These are phyloP conservation scores for Hypseocharis bilobata DNA, from an alignment of 441 rosid genomes.

Conservation along the genomic window DNA sequence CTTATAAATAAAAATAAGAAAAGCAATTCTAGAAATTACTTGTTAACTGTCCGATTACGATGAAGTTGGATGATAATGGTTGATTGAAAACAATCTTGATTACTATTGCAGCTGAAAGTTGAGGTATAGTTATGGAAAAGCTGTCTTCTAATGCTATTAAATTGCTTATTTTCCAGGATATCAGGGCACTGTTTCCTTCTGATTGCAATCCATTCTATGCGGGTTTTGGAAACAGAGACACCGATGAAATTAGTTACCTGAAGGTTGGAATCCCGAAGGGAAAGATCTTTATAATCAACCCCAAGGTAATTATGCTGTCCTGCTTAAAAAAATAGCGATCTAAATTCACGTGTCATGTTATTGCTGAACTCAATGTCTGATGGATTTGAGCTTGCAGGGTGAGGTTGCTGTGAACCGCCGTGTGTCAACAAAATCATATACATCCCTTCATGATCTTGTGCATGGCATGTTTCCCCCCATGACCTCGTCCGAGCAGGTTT, in stretches of 20 bases:
- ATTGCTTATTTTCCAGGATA: slow-evolving; percentile 42
- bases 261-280: slow-evolving; percentile 94
- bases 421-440: slow-evolving; percentile 71
- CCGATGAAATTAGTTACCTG: slow-evolving; percentile 91
- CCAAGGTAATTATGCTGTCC: slow-evolving; percentile 51
- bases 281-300: slow-evolving; percentile 85
- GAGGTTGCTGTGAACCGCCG: slow-evolving; percentile 75
- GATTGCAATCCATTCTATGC: slow-evolving; percentile 90
- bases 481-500: slow-evolving; percentile 59
- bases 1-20: too few species aligned
- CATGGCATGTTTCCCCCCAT: slow-evolving; percentile 72
- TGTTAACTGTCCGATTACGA: too few species aligned
- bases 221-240: slow-evolving; percentile 97
- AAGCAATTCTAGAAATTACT: too few species aligned
- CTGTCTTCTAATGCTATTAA: not conserved
- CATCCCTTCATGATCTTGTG: slow-evolving; percentile 72
- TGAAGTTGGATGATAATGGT: too few species aligned
- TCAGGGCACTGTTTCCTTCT: slow-evolving; percentile 73
- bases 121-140: not conserved
- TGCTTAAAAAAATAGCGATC: slow-evolving; percentile 1
- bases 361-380: slow-evolving; percentile 14
- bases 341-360: not conserved
- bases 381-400: slow-evolving; percentile 48
- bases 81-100: not conserved
- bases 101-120: not conserved